Evolutionary conservation across 2,329 filamentous ascomycete species (phyloP), one percentile per base, ranked within the genome.

Genomic region (Monosporascus sp.): DNA sequence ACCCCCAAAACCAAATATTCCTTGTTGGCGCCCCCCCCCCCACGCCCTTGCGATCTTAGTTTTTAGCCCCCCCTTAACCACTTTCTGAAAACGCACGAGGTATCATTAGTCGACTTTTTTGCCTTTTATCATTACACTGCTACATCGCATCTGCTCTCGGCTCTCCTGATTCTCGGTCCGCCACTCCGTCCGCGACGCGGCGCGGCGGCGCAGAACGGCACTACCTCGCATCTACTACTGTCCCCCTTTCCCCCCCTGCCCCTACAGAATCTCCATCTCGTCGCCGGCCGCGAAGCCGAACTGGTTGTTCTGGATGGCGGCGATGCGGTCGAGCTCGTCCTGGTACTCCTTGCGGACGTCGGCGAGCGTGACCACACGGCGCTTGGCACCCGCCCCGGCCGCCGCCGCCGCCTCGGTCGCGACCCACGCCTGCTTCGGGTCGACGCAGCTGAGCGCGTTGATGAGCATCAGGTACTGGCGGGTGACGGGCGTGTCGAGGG

Each of bases 321-420:
- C 89, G 60, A 94, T 87, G 57, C 90, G 81, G 71, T 99, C 94
- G 65, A 99, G 74, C 71, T 97, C 91, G 24, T 82, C 83, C 72
- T 96, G 89, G 69, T 97, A 99, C 67, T 93, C 88, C 70, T 87
- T 90, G 64, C 92, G 82, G 50, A 97, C 76, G 68, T 96, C 92
- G 31, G 88, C 88, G 51, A 99, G 74, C 34, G 90, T 96, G 17
- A 97, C 81, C 37, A 97, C 84, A 66, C 82, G 86, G 56, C 92
- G 84, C 74, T 86, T 88, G 15, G 70, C 62, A 27, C 50, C 56
- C 5, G 57, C 55, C 39, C 54, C 18, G 3, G 47, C 53, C 24
- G 52, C 51, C 44, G 47, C 53, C 24, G 52, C 51, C 44, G 71
- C 71, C 60, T 80, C 74, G n/a, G 75, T 70, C 48, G 82, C 84